A percentile compares a stretch with the other conserved stretches of the same genome.
Conservation (phyloP, 139 green algal species). For the Diplosphaera chodatii region DNA sequence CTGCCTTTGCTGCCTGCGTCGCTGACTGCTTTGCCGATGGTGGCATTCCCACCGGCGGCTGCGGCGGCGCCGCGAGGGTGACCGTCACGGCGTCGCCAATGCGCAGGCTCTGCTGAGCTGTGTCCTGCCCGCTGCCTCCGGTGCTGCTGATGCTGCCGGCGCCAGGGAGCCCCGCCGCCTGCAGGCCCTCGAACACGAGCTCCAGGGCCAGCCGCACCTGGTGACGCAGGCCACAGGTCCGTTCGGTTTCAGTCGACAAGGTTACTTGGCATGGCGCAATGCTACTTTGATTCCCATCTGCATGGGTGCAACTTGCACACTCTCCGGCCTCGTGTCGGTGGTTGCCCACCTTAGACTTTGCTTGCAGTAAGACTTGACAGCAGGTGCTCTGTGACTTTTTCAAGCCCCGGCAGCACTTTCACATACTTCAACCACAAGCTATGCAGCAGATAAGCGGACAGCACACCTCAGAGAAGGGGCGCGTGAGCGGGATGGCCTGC, state of each 20-base stretch:
- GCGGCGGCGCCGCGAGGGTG: neutral
- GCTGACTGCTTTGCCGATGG: neutral
- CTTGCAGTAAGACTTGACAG: too few species aligned
- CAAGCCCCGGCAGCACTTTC: too few species aligned
- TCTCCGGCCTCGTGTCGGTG: too few species aligned
- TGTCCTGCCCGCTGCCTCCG: neutral
- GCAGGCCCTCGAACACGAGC: constrained; percentile 84
- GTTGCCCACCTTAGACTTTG: too few species aligned
- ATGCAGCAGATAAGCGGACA: too few species aligned
- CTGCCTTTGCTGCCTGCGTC: constrained; percentile 1
- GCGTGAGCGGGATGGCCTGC: constrained; percentile 60
- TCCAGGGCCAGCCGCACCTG: constrained; percentile 73
- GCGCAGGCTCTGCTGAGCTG: constrained; percentile 12
- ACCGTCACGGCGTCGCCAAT: constrained; percentile 32
- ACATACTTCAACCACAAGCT: too few species aligned
- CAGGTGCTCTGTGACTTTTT: too few species aligned
- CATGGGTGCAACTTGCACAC: too few species aligned
- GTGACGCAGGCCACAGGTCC: too few species aligned
- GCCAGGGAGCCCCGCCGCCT: constrained; percentile 35
- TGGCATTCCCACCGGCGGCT: neutral
- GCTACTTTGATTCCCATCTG: too few species aligned
- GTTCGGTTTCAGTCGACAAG: too few species aligned
- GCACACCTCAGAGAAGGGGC: constrained; percentile 51
- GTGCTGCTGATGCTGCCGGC: constrained; percentile 16
- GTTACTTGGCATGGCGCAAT: too few species aligned